phyloP scores from a whole-genome alignment of 305 asterid species.

The Fraxinus floribunda region DNA sequence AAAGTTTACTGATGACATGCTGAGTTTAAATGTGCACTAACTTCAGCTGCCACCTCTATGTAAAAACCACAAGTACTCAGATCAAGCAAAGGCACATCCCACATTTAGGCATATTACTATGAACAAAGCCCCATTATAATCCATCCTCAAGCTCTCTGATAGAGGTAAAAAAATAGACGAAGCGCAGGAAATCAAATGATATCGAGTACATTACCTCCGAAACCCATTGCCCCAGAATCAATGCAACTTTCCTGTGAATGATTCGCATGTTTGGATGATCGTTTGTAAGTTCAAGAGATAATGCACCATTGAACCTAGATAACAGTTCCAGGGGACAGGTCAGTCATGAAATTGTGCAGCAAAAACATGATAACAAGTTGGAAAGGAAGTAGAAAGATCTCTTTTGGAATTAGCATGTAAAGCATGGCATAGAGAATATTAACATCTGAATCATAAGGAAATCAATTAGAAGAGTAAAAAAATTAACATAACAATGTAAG shows the following conservation, averaged over 20 bases:
- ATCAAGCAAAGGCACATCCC: slow-evolving; percentile 14
- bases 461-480: slow-evolving; percentile 14
- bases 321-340: slow-evolving; percentile 21
- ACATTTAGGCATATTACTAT: slow-evolving; percentile 12
- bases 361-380: slow-evolving; percentile 11
- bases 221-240: slow-evolving; percentile 97
- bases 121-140: background rate
- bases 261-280: slow-evolving; percentile 87
- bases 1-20: background rate
- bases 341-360: slow-evolving; percentile 21
- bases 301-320: slow-evolving; percentile 87
- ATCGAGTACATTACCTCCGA: slow-evolving; percentile 64
- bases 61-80: background rate
- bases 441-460: background rate
- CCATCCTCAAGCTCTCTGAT: background rate
- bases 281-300: slow-evolving; percentile 76
- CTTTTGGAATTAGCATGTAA: slow-evolving; percentile 1
- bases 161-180: background rate
- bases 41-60: slow-evolving; percentile 13
- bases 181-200: slow-evolving; percentile 12
- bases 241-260: slow-evolving; percentile 89
- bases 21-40: slow-evolving; percentile 1
- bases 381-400: background rate
- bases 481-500: background rate
- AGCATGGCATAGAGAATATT: slow-evolving; percentile 10